phyloP scores from a whole-genome alignment of 257 asterid species.

The Lycium barbarum region DNA sequence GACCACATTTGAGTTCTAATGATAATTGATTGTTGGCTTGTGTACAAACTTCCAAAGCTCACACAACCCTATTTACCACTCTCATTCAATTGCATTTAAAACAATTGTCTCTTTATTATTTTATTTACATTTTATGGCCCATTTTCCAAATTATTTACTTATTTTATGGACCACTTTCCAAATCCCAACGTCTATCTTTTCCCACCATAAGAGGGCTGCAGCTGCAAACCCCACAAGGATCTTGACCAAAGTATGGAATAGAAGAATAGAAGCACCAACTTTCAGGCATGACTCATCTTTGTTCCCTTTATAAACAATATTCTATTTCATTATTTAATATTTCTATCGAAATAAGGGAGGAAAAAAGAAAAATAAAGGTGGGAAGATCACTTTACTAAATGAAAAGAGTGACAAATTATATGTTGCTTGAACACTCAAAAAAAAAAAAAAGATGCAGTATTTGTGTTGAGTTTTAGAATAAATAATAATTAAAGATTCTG shows the following conservation, averaged over 20 bases:
- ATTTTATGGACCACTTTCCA: constrained; percentile 34
- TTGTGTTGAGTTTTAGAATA: too few relatives aligned
- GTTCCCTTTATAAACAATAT: constrained; percentile 6
- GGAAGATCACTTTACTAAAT: background rate
- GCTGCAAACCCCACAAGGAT: constrained; percentile 28
- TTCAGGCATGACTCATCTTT: background rate
- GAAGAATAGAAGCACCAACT: constrained; percentile 24
- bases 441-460: too few relatives aligned
- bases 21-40: constrained; percentile 4
- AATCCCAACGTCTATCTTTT: constrained; percentile 53
- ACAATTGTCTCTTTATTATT: constrained; percentile 33
- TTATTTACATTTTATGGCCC: background rate
- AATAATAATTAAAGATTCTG: too few relatives aligned
- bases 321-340: background rate
- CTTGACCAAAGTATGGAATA: constrained; percentile 42
- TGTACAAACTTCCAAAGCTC: constrained; percentile 27
- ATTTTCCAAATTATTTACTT: background rate
- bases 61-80: constrained; percentile 43
- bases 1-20: constrained; percentile 25
- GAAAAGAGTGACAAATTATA: too few relatives aligned
- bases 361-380: background rate
- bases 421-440: too few relatives aligned
- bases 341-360: background rate
- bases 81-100: constrained; percentile 50
- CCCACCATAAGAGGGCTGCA: constrained; percentile 33